A percentile compares a stretch with the other conserved stretches of the same genome.
Conservation (phyloP, 108 stramenopile species). For the Skeletonema grethae region DNA sequence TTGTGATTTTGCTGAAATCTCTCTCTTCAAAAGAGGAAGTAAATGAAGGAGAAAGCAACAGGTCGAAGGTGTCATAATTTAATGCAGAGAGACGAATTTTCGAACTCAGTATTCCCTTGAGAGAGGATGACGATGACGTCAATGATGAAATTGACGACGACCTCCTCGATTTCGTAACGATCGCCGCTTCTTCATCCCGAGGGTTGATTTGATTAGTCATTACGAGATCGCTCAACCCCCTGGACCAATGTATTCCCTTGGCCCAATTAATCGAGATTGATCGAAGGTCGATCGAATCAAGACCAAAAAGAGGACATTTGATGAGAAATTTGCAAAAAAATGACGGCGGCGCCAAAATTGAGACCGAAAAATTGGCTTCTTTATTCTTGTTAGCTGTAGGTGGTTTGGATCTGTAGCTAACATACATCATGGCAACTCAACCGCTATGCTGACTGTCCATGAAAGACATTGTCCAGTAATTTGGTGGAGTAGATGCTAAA, state of each 20-base stretch:
- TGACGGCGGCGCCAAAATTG: not conserved
- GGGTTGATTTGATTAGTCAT: not conserved
- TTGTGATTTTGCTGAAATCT: conserved; percentile 37
- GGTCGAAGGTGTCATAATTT: conserved; percentile 43
- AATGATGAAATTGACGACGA: not conserved
- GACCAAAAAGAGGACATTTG: no score
- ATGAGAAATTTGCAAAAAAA: no score
- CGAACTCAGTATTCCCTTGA: conserved; percentile 22
- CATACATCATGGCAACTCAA: not conserved
- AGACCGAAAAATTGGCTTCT: no score
- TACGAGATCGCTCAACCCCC: no score
- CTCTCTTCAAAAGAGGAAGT: conserved; percentile 50
- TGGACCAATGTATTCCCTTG: no score
- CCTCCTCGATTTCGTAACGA: not conserved
- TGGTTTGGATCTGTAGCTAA: no score
- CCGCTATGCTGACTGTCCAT: conserved; percentile 5
- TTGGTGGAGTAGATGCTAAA: conserved; percentile 6
- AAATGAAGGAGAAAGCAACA: conserved; percentile 35
- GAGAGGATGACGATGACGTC: conserved; percentile 1
- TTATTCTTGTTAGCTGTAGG: no score
- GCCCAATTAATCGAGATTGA: no score
- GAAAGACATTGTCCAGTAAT: conserved; percentile 21
- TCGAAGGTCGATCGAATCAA: no score
- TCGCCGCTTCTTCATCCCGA: not conserved
- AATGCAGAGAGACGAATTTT: conserved; percentile 14